Base-by-base conservation (phyloP, 2,329 filamentous ascomycete species). In the Westerdykella aurantiaca region DNA sequence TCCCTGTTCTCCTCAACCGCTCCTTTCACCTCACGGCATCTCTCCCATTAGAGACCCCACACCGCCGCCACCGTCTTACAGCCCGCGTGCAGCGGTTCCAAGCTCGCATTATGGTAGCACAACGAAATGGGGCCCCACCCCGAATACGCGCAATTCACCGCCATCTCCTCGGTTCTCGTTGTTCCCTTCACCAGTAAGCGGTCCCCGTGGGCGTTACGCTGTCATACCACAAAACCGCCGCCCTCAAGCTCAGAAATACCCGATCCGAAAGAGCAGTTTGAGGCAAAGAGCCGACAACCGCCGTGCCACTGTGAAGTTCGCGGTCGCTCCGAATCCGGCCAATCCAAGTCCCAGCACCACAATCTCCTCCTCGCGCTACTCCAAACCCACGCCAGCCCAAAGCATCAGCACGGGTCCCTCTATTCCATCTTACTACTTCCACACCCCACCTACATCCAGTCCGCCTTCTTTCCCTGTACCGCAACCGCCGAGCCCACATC, bases 21-120 rank as follows among this genome's bases (percentile, higher is more conserved):
- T 62, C n/a, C 55, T 62, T 13, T 40, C 50, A 6, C 47, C 48
- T 6, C 33, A 35, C 46, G 52, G 1, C 43, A 47, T 9, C 21
- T 52, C 10, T 39, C 38, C 45, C 7, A 42, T 44, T 12, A 46
- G 48, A 22, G 46, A 43, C 23, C 55, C 54, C 13, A 47, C 49
- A 2, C 50, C 51, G 2, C 55, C 57, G 9, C 42, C 44, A 0
- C 52, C 47, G n/a, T 40, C 44, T 3, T 43, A 57, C 18, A 51
- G 43, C 16, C 46, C 51, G 1, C 43, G 40, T 6, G 42, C 46
- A n/a, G 39, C 23, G 9, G 42, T 39, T 1, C 9, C 34, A 4
- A 31, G 29, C 44, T 41, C 45, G 45, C 46, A 4, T 33, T 45
- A 38, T 46, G 37, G 48, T 3, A 35, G 33, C 9, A 18, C n/a